phyloP scores from a whole-genome alignment of 2,329 filamentous ascomycete genomes.

The Ceratocystis huliohia region DNA sequence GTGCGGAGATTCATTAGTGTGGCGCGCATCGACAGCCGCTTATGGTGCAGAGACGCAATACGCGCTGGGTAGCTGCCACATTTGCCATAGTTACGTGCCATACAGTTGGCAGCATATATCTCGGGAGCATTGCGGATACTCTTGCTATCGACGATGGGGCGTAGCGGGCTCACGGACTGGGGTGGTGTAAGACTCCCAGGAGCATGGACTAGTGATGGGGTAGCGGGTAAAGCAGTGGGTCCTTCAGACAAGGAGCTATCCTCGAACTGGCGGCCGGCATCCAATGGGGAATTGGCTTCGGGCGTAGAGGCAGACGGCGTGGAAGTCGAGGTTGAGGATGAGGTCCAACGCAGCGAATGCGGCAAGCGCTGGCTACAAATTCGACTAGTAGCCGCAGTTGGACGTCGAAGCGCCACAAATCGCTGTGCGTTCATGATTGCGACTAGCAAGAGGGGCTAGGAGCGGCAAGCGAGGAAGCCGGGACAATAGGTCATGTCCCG shows the following conservation, averaged over 20 bases:
- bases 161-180: slow-evolving; percentile 50
- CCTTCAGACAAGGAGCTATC: too few species aligned
- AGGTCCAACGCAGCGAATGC: background rate
- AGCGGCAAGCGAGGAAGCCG: background rate
- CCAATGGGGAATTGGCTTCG: background rate
- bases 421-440: background rate
- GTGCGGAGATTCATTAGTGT: slow-evolving; percentile 35
- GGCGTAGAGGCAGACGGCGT: background rate
- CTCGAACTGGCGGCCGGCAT: background rate
- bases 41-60: slow-evolving; percentile 43
- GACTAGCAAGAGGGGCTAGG: too few species aligned
- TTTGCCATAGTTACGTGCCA: slow-evolving; percentile 66
- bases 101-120: slow-evolving; percentile 69
- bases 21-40: slow-evolving; percentile 46
- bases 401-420: background rate
- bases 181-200: slow-evolving; percentile 1
- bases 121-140: slow-evolving; percentile 78
- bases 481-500: background rate
- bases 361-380: background rate
- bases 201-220: slow-evolving; percentile 2
- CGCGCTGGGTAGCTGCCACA: slow-evolving; percentile 42
- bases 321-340: background rate
- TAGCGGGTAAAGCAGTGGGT: background rate
- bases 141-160: slow-evolving; percentile 68
- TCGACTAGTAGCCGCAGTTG: background rate